Base-by-base conservation (phyloP, 1,284 basidiomycete genomes). In the Tremellales sp. region DNA sequence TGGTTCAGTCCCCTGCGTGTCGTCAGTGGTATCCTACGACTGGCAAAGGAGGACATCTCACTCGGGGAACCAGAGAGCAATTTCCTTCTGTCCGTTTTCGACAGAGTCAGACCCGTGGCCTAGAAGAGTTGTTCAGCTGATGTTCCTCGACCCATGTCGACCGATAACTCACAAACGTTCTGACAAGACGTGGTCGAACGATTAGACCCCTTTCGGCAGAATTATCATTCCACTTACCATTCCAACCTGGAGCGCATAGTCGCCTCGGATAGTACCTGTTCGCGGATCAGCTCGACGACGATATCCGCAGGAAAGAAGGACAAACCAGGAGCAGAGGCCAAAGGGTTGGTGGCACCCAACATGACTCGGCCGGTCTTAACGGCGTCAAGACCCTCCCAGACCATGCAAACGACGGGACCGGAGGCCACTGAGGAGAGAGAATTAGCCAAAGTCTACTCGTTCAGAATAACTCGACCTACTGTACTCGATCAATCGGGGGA, bases 271-370 rank as follows among this genome's bases (percentile, higher is more conserved):
- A 57, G 87, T 86, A 24, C 57, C 52, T 52, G 43, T 5, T 16
- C 16, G 48, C 85, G 84, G 34, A 26, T 42, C 27, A 53, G 31
- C 35, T 41, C 43, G 31, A 19, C 8, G 9, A 35, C 27, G n/a
- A 49, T 50, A 28, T 36, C 27, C 40, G 37, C 50, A 43, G 33
- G 43, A 27, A 43, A 27, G 52, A 47, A 47, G 40, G 47, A 49
- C 53, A 50, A 52, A 85, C 91, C 91, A 59, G 89, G 82, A 56
- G 82, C 78, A 56, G 93, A 97, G 43, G 80, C 81, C 54, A 97
- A 83, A 51, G 94, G 95, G 84, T 98, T 97, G 71, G 95, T 97
- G 40, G 91, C 85, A 71, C 94, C 92, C 64, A 98, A 87, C 84
- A 97, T 91, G 72, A 75, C 80, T 76, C 92, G 90, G 63, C 92